Conservation (phyloP, 495 filamentous ascomycete genomes). For the Daldinia vernicosa region DNA sequence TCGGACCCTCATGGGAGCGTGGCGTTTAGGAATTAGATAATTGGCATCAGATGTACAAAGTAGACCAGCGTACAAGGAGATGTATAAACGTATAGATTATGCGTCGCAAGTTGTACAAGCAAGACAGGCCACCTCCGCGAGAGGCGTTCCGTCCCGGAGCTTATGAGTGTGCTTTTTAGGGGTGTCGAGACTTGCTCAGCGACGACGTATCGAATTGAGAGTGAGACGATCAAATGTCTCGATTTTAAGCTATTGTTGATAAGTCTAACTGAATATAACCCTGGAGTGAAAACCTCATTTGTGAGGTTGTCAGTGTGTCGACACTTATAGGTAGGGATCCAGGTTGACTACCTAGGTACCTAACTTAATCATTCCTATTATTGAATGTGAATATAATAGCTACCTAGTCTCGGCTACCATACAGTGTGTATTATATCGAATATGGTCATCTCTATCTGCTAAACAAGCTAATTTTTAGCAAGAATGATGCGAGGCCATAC, state of each 20-base stretch:
- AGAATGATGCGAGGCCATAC: not conserved
- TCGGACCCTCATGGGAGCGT: conserved; percentile 30
- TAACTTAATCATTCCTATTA: too few species aligned
- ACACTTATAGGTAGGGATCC: too few species aligned
- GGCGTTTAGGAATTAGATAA: conserved; percentile 40
- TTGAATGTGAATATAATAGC: too few species aligned
- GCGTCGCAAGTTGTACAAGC: conserved; percentile 11
- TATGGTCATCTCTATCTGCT: too few species aligned
- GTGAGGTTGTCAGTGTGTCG: not conserved
- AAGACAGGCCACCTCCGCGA: not conserved
- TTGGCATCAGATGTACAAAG: conserved; percentile 41
- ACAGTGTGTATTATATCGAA: too few species aligned
- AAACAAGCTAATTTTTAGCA: not conserved
- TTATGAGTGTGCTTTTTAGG: not conserved
- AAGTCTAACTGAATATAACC: not conserved
- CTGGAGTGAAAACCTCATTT: not conserved
- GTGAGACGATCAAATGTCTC: not conserved
- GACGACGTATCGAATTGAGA: conserved; percentile 5
- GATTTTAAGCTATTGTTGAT: not conserved
- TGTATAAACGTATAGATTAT: conserved; percentile 42
- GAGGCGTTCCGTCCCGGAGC: not conserved
- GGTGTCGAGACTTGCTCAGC: not conserved
- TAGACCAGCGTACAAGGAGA: conserved; percentile 31
- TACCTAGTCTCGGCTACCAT: too few species aligned
- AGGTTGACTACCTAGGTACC: too few species aligned